Evolutionary conservation across 31 red algal species (phyloP).

Genomic region (Porphyra umbilicalis): DNA sequence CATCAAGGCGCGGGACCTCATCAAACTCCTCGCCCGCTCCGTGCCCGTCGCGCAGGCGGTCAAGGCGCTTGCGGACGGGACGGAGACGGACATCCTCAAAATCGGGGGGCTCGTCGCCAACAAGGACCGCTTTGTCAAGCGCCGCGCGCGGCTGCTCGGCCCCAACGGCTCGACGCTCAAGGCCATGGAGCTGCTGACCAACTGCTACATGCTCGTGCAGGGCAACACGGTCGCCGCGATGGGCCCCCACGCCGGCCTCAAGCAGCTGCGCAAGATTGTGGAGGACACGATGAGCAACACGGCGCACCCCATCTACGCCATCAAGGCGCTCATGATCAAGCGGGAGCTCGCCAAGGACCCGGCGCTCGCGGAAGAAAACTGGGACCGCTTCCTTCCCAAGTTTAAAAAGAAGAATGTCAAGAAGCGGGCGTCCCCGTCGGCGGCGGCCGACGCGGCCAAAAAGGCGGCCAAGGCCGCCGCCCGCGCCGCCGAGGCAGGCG

Average conservation of each 20-base stretch:
- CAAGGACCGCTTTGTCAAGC: conserved; percentile 83
- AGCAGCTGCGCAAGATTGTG: conserved; percentile 78
- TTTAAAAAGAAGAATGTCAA: conserved; percentile 86
- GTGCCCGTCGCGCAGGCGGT: conserved; percentile 83
- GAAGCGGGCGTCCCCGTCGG: conserved; percentile 8
- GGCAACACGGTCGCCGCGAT: conserved; percentile 89
- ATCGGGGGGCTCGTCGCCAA: conserved; percentile 60
- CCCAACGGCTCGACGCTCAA: conserved; percentile 86
- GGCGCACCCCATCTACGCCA: conserved; percentile 88
- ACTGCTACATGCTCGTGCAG: conserved; percentile 94
- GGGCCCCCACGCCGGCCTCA: conserved; percentile 70
- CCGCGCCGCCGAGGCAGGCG: background rate
- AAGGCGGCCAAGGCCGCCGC: conserved; percentile 25
- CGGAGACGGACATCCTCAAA: conserved; percentile 79
- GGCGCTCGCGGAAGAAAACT: conserved; percentile 58
- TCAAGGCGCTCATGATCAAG: conserved; percentile 96
- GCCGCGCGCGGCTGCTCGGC: conserved; percentile 80
- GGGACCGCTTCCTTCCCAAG: conserved; percentile 92
- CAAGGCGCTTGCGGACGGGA: conserved; percentile 69
- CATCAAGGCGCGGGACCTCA: conserved; percentile 73
- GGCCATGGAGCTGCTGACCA: conserved; percentile 90
- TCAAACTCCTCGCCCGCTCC: conserved; percentile 82
- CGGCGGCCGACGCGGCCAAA: background rate
- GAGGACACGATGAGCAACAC: conserved; percentile 83
- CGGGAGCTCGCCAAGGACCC: conserved; percentile 88